Evolutionary conservation across 495 filamentous ascomycete genomes (phyloP), one percentile per base, ranked within the genome.

Genomic region (Penicillium arizonense): DNA sequence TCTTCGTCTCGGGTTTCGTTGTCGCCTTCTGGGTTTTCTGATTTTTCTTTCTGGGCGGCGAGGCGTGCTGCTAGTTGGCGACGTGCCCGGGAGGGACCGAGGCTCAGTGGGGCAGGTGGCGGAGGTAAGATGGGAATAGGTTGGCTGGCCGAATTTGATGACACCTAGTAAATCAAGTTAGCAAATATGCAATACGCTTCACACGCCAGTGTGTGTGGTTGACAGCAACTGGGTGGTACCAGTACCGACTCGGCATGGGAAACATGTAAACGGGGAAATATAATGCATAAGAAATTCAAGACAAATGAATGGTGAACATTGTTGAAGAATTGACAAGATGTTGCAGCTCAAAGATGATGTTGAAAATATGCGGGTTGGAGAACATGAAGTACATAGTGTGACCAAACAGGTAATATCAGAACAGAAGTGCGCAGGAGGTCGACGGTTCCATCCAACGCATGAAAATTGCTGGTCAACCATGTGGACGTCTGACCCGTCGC

Each of bases 81-180:
- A 14, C 91, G 84, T 16, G 91, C 91, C n/a, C 91, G 82, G 3
- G 90, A 92, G 3, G 91, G 91, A 9, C 87, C 86, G 20, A 91
- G 82, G 61, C 91, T 90, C 51, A 75, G 47, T n/a, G 76, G 72
- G 51, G 76, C 73, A 26, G 75, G 75, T 36, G 75, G 75, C 10
- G 75, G 74, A 32, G 75, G 70, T 13, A 78, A 50, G 39, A 77
- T 76, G 1, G 74, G 75, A 48, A 77, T 75, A 23, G 73, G 74
- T 41, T 76, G 70, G 52, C 73, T 77, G 9, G 65, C 64, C 34
- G 74, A 68, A 37, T 62, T 69, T 37, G 59, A 47, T 14, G 64
- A 70, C 32, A 63, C 52, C 70, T 71, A 45, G 43, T 36, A 42
- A 43, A 30, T 34, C 26, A 26, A 20, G 54, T 69, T 44, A 63